Evolutionary conservation across 140 eudicot species (phyloP).

Genomic region (Ambrosia hybrid): DNA sequence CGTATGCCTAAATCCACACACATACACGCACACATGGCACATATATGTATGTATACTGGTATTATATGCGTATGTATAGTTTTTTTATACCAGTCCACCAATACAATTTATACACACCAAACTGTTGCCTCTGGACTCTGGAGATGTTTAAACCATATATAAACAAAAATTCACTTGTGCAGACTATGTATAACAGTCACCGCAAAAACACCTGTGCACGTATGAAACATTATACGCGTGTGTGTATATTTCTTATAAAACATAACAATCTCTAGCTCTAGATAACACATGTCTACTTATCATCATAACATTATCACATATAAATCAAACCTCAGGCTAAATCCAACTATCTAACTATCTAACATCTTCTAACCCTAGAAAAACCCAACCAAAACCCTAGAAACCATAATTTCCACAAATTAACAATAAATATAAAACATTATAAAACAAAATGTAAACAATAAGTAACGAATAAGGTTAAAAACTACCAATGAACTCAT

Average conservation of each 20-base stretch:
- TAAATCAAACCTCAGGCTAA: background rate
- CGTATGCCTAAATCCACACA: too few relatives aligned
- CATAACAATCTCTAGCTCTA: too few relatives aligned
- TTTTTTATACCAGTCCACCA: too few relatives aligned
- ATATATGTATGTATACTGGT: too few relatives aligned
- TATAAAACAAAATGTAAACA: background rate
- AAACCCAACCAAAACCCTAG: slow-evolving; percentile 7
- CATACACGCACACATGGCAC: too few relatives aligned
- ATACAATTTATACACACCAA: too few relatives aligned
- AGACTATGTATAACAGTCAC: too few relatives aligned
- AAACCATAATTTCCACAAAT: background rate
- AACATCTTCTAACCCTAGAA: slow-evolving; percentile 5
- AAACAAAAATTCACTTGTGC: too few relatives aligned
- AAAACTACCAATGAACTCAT: slow-evolving; percentile 45
- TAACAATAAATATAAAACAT: background rate
- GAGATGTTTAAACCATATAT: too few relatives aligned
- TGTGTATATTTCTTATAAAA: too few relatives aligned
- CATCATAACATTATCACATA: background rate
- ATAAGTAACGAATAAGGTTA: slow-evolving; percentile 2
- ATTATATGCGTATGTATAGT: too few relatives aligned
- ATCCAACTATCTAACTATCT: background rate
- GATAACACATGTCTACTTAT: background rate
- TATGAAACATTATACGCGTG: background rate
- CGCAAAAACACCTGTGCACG: background rate
- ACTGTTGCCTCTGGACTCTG: too few relatives aligned